These are phyloP conservation scores for Fragaria iinumae DNA, from an alignment of 306 rosid genomes.

Conservation along the genomic window DNA sequence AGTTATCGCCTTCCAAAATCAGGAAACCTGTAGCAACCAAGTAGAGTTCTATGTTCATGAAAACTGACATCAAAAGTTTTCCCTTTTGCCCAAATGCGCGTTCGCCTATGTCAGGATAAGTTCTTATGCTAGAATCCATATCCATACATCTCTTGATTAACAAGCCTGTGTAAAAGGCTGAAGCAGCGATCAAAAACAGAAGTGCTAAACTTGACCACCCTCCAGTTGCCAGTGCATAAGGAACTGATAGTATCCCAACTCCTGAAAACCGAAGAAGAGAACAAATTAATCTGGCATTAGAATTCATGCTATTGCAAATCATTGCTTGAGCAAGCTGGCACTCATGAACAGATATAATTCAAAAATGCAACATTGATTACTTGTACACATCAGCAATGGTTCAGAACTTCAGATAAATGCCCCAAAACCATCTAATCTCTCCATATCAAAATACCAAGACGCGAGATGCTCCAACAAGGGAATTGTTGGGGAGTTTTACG, in stretches of 20 bases:
- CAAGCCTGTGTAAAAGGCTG: slow-evolving; percentile 58
- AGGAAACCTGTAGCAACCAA: slow-evolving; percentile 72
- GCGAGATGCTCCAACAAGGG: background rate
- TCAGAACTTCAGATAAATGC: background rate
- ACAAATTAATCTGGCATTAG: background rate
- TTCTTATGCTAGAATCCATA: slow-evolving; percentile 42
- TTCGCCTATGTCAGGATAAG: slow-evolving; percentile 74
- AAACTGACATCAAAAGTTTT: slow-evolving; percentile 43
- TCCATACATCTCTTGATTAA: slow-evolving; percentile 80
- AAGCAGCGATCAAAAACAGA: slow-evolving; percentile 43
- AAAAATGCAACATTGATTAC: background rate
- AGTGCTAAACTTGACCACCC: slow-evolving; percentile 76
- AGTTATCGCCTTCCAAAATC: slow-evolving; percentile 81
- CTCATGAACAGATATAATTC: background rate
- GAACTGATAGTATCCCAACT: slow-evolving; percentile 76
- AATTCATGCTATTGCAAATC: background rate
- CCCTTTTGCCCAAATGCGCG: slow-evolving; percentile 74
- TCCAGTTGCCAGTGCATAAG: slow-evolving; percentile 79
- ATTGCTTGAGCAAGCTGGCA: background rate
- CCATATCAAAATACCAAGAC: background rate
- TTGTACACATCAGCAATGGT: background rate
- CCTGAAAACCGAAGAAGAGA: slow-evolving; percentile 39
- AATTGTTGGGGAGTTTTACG: background rate
- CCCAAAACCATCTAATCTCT: background rate
- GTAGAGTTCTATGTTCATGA: slow-evolving; percentile 69